Evolutionary conservation across 345 rosid genomes (phyloP).

Genomic region (Anacardium occidentale): DNA sequence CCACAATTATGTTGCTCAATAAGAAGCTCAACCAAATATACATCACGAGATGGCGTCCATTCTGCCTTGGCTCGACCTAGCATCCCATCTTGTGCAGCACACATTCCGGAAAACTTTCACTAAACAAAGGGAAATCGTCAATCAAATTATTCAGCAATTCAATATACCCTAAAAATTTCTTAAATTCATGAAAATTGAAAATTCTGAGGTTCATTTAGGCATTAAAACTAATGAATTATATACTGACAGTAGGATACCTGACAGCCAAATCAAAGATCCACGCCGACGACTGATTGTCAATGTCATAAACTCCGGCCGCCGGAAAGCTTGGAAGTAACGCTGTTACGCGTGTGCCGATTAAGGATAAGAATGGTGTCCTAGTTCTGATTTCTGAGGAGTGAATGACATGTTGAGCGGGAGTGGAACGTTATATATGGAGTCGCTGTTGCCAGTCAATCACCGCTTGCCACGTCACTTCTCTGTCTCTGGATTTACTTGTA

Average conservation of each 20-base stretch:
- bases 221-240: too few relatives aligned
- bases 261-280: neutral
- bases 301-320: constrained; percentile 11
- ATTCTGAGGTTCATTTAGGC: too few relatives aligned
- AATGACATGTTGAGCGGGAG: constrained; percentile 17
- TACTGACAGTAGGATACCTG: neutral
- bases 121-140: neutral
- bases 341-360: neutral
- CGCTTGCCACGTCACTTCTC: constrained; percentile 7
- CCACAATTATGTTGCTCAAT: constrained; percentile 37
- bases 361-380: neutral
- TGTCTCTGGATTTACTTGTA: too few relatives aligned
- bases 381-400: neutral
- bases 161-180: too few relatives aligned
- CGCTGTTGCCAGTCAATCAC: neutral
- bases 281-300: too few relatives aligned
- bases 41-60: constrained; percentile 37
- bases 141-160: too few relatives aligned
- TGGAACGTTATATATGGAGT: constrained; percentile 12
- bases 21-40: constrained; percentile 34
- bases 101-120: constrained; percentile 17
- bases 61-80: constrained; percentile 33
- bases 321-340: neutral
- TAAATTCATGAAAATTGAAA: too few relatives aligned
- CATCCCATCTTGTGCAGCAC: constrained; percentile 28